Conservation (phyloP, 768 basidiomycete genomes). For the Lactifluus rugatus region DNA sequence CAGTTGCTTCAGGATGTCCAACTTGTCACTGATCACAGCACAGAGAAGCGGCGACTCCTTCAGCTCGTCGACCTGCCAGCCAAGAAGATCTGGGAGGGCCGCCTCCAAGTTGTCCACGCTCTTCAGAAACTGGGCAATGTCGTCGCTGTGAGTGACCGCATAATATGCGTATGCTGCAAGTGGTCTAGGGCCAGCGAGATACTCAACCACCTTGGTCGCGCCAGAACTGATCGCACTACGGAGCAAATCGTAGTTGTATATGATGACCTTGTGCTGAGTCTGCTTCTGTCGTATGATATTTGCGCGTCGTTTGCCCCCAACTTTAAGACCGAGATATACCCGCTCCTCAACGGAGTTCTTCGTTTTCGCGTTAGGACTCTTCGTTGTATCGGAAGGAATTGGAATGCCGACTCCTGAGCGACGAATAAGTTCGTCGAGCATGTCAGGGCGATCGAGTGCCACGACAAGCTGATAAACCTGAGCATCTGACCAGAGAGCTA, state of each 20-base stretch:
- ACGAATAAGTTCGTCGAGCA: conserved; percentile 49
- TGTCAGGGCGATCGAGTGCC: conserved; percentile 37
- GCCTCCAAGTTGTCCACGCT: conserved; percentile 32
- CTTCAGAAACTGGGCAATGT: conserved; percentile 35
- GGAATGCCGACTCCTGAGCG: conserved; percentile 34
- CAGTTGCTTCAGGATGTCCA: conserved; percentile 37
- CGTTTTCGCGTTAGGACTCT: conserved; percentile 24
- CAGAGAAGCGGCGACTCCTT: conserved; percentile 46
- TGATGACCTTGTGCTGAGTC: neutral
- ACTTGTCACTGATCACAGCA: conserved; percentile 30
- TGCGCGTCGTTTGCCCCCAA: conserved; percentile 53
- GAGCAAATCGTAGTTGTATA: conserved; percentile 2
- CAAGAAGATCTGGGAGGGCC: conserved; percentile 39
- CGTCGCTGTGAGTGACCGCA: conserved; percentile 33
- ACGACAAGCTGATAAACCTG: conserved; percentile 16
- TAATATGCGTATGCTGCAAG: conserved; percentile 44
- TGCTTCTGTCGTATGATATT: conserved; percentile 34
- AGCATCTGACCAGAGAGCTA: conserved; percentile 23
- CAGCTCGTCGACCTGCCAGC: conserved; percentile 37
- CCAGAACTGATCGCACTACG: neutral
- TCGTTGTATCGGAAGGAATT: conserved; percentile 23
- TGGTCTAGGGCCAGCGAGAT: conserved; percentile 38
- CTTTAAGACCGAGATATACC: conserved; percentile 48
- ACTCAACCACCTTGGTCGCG: conserved; percentile 32
- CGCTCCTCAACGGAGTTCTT: conserved; percentile 30